These are phyloP conservation scores for Saccharomyces mikatae DNA, from an alignment of 805 yeast genomes.

Conservation along the genomic window DNA sequence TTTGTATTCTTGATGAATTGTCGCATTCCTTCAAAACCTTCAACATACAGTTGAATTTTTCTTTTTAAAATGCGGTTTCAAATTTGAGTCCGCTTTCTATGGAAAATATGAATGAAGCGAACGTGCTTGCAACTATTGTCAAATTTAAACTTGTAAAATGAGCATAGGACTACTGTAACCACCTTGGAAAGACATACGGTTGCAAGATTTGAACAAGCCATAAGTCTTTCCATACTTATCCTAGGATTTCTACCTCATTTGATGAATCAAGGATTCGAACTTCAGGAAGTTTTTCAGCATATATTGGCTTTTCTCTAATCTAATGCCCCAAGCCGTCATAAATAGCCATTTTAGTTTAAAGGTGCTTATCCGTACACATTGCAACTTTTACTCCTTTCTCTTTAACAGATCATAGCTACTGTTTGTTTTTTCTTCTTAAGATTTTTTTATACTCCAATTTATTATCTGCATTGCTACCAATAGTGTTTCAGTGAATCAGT, in stretches of 20 bases:
- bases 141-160: neutral
- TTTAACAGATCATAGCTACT: neutral
- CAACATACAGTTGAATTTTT: neutral
- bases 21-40: neutral
- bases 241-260: neutral
- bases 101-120: neutral
- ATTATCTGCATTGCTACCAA: neutral
- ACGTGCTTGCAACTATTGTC: neutral
- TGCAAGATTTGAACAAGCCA: neutral
- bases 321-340: neutral
- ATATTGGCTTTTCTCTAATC: neutral
- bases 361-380: neutral
- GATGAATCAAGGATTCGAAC: neutral
- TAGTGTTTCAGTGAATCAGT: neutral
- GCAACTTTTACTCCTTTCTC: neutral
- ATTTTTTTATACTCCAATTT: neutral
- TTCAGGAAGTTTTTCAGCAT: neutral
- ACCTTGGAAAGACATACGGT: neutral
- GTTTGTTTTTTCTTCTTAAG: neutral
- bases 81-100: neutral
- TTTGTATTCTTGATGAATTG: neutral
- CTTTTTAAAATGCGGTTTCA: neutral
- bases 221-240: neutral
- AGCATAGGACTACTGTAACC: neutral
- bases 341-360: neutral